These are phyloP conservation scores for Fusarium begoniae DNA, from an alignment of 2,329 filamentous ascomycete genomes.

Conservation along the genomic window DNA sequence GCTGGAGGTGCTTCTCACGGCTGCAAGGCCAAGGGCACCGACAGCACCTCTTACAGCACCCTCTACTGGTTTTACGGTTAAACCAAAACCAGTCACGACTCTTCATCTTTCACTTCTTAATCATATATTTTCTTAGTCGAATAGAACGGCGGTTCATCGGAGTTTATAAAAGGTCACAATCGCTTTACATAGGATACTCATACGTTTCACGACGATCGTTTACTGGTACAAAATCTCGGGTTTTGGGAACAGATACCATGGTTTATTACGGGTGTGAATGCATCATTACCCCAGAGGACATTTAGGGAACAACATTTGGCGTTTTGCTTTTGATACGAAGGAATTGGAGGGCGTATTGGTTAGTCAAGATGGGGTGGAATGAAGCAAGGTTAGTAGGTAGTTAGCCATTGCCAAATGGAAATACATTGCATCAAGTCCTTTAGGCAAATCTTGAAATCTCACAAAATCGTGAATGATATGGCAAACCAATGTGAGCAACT, in stretches of 20 bases:
- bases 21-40: slow-evolving; percentile 54
- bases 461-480: neutral
- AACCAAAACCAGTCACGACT: neutral
- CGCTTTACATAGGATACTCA: slow-evolving; percentile 28
- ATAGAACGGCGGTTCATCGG: slow-evolving; percentile 34
- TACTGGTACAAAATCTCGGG: slow-evolving; percentile 24
- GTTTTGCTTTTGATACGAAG: slow-evolving; percentile 15
- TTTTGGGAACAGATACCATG: slow-evolving; percentile 35
- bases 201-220: slow-evolving; percentile 34
- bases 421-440: neutral
- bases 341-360: neutral
- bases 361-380: neutral
- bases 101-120: slow-evolving; percentile 18
- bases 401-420: slow-evolving; percentile 6
- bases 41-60: slow-evolving; percentile 66
- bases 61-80: slow-evolving; percentile 67
- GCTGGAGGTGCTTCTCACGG: slow-evolving; percentile 58
- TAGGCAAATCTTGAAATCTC: neutral
- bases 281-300: slow-evolving; percentile 14
- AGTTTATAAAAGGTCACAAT: slow-evolving; percentile 38
- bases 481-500: neutral
- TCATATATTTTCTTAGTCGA: slow-evolving; percentile 21
- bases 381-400: neutral
- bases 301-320: slow-evolving; percentile 4
- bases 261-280: slow-evolving; percentile 15